Conservation (phyloP, 306 rosid species). For the Crotalaria pallida region DNA sequence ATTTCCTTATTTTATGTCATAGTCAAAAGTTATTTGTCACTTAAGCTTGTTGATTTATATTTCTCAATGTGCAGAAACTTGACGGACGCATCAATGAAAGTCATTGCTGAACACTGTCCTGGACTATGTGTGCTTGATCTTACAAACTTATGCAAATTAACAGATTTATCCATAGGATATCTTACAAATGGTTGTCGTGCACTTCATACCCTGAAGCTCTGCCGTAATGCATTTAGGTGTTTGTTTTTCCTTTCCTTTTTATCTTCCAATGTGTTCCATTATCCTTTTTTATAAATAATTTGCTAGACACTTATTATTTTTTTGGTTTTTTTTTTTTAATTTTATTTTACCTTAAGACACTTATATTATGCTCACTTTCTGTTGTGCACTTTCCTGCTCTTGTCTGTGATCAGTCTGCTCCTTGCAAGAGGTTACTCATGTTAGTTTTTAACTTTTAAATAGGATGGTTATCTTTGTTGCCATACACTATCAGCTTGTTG, state of each 20-base stretch:
- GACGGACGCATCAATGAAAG: conserved; percentile 71
- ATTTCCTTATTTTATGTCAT: conserved; percentile 13
- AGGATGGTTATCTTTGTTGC: neutral
- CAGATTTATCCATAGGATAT: conserved; percentile 58
- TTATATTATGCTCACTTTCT: neutral
- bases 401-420: neutral
- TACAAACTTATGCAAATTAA: conserved; percentile 49
- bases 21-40: neutral
- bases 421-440: neutral
- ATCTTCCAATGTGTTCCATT: neutral
- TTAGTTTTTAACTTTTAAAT: neutral
- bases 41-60: conserved; percentile 19
- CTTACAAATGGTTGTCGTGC: conserved; percentile 72
- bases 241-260: neutral
- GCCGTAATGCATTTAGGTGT: conserved; percentile 78
- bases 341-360: neutral
- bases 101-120: conserved; percentile 62
- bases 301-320: neutral
- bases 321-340: neutral
- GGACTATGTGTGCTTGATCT: conserved; percentile 55
- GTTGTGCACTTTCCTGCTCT: conserved; percentile 5
- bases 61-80: conserved; percentile 54
- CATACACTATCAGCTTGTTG: conserved; percentile 1
- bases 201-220: conserved; percentile 59
- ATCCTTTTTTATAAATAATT: neutral